A percentile compares a stretch with the other conserved stretches of the same genome.
phyloP scores from a whole-genome alignment of 1,284 basidiomycete species.

The Rhodotorula glutinis region DNA sequence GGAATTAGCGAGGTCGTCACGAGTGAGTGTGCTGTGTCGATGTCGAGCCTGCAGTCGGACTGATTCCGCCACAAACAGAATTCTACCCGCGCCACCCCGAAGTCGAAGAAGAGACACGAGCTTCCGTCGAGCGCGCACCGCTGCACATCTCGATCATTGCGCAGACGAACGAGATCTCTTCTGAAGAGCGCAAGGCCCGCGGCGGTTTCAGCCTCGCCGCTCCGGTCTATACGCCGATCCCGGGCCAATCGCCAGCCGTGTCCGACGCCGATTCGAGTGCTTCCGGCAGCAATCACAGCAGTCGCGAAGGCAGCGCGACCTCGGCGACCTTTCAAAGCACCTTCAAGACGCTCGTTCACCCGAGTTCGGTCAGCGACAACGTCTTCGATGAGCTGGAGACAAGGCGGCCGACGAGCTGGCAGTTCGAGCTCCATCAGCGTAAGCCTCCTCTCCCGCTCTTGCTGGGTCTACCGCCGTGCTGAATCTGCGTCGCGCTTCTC shows the following conservation, averaged over 20 bases:
- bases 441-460: too few relatives aligned
- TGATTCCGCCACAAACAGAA: conserved; percentile 3
- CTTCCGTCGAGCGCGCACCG: background rate
- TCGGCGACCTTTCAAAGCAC: conserved; percentile 35
- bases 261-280: conserved; percentile 20
- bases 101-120: conserved; percentile 10
- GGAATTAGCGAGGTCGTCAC: conserved; percentile 33
- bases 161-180: conserved; percentile 36
- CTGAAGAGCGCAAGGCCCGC: conserved; percentile 34
- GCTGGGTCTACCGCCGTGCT: too few relatives aligned
- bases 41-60: too few relatives aligned
- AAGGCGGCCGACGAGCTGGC: conserved; percentile 71
- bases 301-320: background rate
- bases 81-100: conserved; percentile 38
- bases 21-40: conserved; percentile 8
- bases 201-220: conserved; percentile 16
- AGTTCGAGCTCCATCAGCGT: conserved; percentile 85
- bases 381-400: conserved; percentile 72
- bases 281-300: conserved; percentile 4
- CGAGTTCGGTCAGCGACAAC: conserved; percentile 48
- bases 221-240: conserved; percentile 22
- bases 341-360: conserved; percentile 41
- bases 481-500: too few relatives aligned
- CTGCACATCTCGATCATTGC: conserved; percentile 32
- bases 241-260: conserved; percentile 18